Evolutionary conservation across 2,329 filamentous ascomycete genomes (phyloP), one percentile per base, ranked within the genome.

Genomic region (Dichotomopilus funicola): DNA sequence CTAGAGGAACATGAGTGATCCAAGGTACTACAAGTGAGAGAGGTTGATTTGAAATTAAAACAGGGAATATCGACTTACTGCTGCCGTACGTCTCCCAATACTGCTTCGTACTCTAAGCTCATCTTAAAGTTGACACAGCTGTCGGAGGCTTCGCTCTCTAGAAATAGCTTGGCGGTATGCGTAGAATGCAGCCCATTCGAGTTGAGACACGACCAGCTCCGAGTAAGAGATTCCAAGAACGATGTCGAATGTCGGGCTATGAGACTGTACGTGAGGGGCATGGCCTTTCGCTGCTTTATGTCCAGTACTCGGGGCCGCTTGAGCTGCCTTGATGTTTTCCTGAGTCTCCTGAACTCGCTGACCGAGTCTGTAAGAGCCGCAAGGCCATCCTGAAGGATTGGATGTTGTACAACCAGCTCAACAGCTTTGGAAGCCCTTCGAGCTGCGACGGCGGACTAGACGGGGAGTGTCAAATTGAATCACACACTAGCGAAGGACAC

Each of bases 181-280:
- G 31, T 33, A 4, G 42, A 46, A 35, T 52, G 50, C 1, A 40
- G 13, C 5, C 42, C 50, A 11, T 45, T 51, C 0, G 50, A 45
- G 19, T 45, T 45, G 34, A 36, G 40, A 37, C 49, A 51, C 6
- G 49, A 44, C 49, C 49, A 51, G 13, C 13, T 51, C 27, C 10
- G 43, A 6, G 49, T 19, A 10, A 51, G 33, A 51, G 41, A n/a
- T 19, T 51, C 49, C 2, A 51, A 34, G 33, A 51, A 51, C 1
- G 49, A 51, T 1, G 49, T n/a, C 6, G 49, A 51, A 7, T 51
- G 49, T 36, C 49, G 13, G 1, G 49, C 49, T n/a, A 51, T 40
- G 8, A 51, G n/a, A 19, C 40, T 10, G 12, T 51, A 51, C 8
- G 49, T 51, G 8, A 33, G 49, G 2, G 49, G 49, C 41, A 51